Conservation (phyloP, 495 filamentous ascomycete genomes). For the Pseudoneurospora amorphoporcata region DNA sequence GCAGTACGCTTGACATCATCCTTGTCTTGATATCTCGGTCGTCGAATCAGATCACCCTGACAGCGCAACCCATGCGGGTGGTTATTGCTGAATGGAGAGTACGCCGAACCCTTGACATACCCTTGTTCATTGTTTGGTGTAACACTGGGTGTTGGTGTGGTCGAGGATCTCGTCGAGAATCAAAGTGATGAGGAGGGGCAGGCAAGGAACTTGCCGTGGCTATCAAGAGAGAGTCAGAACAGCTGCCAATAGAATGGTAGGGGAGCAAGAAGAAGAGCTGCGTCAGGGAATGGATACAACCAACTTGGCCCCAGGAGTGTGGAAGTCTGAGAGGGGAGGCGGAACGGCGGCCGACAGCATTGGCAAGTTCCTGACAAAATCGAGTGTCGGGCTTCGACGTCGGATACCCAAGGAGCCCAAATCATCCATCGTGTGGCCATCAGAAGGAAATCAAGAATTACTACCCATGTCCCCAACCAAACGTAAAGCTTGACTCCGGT, state of each 20-base stretch:
- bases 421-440: neutral
- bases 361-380: neutral
- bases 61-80: neutral
- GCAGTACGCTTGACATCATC: neutral
- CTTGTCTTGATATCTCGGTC: neutral
- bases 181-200: neutral
- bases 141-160: neutral
- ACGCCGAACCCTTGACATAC: neutral
- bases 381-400: neutral
- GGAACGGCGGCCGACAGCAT: neutral
- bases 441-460: neutral
- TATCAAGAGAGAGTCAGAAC: neutral
- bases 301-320: neutral
- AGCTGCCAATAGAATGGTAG: neutral
- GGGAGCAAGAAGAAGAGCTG: neutral
- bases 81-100: neutral
- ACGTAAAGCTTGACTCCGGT: neutral
- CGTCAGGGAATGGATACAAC: neutral
- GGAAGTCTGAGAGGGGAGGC: neutral
- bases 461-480: neutral
- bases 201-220: neutral
- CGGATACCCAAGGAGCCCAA: neutral
- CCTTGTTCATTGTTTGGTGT: neutral
- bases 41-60: neutral
- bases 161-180: neutral